Evolutionary conservation across 768 basidiomycete species (phyloP), one percentile per base, ranked within the genome.

Genomic region (Termitomyces sp.): DNA sequence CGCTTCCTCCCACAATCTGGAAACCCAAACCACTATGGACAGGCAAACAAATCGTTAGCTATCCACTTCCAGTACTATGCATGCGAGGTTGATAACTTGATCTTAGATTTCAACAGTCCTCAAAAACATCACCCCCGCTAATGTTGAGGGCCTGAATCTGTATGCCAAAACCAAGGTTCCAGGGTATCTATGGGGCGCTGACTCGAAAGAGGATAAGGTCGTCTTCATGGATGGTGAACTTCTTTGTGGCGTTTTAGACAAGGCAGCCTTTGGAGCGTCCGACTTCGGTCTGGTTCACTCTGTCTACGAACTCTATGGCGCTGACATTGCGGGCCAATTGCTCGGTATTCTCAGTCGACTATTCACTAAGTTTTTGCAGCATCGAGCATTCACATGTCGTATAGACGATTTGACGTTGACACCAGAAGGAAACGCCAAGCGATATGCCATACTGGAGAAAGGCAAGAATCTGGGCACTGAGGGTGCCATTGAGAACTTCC

Each of bases 401-500:
- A 98, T 98, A 92, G 97, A 99, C 72, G 97, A 99, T 77, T 79
- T 99, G 44, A 86, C 90, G 52, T 78, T 99, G 50, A 98, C 94
- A 7, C 80, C 84, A 0, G 83, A 86, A 55, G 95, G 93, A 22
- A 88, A 98, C 69, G 68, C 71, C 45, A 79, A 78, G 56, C 82
- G 97, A 61, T 74, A 78, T 48, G 78, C 85, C 40, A 79, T 98
- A 48, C 71, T 98, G 14, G 75, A 80, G 40, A 74, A 80, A 24
- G 90, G 86, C 14, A 76, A 80, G 57, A 81, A 84, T 57, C 81
- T 90, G 44, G 97, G 96, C 5, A 90, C 88, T 18, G 84, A 88
- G 60, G 92, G 90, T 10, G 94, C 96, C 28, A 87, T 94, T 63
- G 93, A 94, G 65, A 91, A 91, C 65, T 92, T 93, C 72, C 92